Base-by-base conservation (phyloP, 805 yeast genomes). In the Suhomyces emberorum region DNA sequence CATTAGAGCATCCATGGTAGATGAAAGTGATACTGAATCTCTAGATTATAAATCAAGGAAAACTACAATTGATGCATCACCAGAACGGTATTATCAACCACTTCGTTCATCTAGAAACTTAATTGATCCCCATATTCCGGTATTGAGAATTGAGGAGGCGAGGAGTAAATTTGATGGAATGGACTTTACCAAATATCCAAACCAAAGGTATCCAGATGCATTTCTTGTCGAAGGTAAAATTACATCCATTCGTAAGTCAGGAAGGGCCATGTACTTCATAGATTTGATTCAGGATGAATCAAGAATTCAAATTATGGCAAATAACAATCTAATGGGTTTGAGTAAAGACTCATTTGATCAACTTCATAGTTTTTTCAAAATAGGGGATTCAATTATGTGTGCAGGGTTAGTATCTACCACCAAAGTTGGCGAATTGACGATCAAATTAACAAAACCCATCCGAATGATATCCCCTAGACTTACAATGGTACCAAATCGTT, bases 351-450 rank as follows among this genome's bases (percentile, higher is more conserved):
- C 68, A 27, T 80, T 79, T 43, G 50, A 52, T 3, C 56, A 43
- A 31, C 17, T 42, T 1, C 78, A 73, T 47, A 54, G 55, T 3
- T 53, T 61, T 20, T 59, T 88, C 26, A 69, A 81, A 32, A 73
- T 74, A 15, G 96, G 96, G 0, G 98, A 91, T 52, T 74, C 72
- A 29, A 62, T 91, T 3, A 61, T 76, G 6, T 77, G 81, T 16
- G 49, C 59, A 3, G 98, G 98, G 0, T 54, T 48, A 16, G 88
- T 96, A 0, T 86, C 91, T 17, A 55, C 74, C 3, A 86, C 97
- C 0, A 78, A 81, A 37, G 77, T 78, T 3, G 93, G 91, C 0
- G 95, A 89, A 46, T 61, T 88, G 6, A 82, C 96, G 1, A 51
- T 91, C 34, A 77, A 83, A 43, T 69, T 81, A 9, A 58, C 61